These are phyloP conservation scores for Vaccinium corymbosum DNA, from an alignment of 148 eudicot species.

Conservation along the genomic window DNA sequence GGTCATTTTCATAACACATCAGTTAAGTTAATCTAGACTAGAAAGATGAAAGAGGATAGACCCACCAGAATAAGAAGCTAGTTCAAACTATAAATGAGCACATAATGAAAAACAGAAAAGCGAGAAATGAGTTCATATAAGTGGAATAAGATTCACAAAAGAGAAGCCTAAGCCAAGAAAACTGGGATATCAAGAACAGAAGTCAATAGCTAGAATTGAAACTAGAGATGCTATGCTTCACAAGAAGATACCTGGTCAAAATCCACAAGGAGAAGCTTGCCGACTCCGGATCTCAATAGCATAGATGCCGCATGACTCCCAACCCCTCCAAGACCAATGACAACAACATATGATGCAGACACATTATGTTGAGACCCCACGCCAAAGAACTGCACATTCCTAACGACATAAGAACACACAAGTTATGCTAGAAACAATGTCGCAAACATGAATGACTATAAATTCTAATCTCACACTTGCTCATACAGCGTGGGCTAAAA, in stretches of 20 bases:
- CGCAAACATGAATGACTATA: background rate
- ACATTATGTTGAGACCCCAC: constrained; percentile 72
- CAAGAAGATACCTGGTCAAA: constrained; percentile 82
- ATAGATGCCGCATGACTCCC: constrained; percentile 99
- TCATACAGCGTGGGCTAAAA: background rate
- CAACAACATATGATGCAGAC: constrained; percentile 74
- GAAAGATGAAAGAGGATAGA: background rate
- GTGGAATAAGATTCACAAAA: background rate
- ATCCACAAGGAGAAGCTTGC: constrained; percentile 88
- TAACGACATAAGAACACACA: constrained; percentile 20
- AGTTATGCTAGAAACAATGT: background rate
- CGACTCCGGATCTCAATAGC: constrained; percentile 97
- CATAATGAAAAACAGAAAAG: background rate
- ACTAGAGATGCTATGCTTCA: background rate
- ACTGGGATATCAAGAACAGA: background rate
- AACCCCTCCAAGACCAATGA: constrained; percentile 98
- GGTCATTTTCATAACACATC: background rate
- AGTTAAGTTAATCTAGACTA: background rate
- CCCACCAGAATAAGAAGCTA: background rate
- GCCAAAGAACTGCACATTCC: constrained; percentile 97
- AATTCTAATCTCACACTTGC: background rate
- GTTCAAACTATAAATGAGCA: background rate
- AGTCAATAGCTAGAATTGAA: background rate
- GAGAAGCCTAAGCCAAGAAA: background rate
- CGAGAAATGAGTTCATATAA: background rate